A percentile compares a stretch with the other conserved stretches of the same genome.
These are phyloP conservation scores for Colletotrichum paranaense DNA, from an alignment of 2,329 filamentous ascomycete species.

Conservation along the genomic window DNA sequence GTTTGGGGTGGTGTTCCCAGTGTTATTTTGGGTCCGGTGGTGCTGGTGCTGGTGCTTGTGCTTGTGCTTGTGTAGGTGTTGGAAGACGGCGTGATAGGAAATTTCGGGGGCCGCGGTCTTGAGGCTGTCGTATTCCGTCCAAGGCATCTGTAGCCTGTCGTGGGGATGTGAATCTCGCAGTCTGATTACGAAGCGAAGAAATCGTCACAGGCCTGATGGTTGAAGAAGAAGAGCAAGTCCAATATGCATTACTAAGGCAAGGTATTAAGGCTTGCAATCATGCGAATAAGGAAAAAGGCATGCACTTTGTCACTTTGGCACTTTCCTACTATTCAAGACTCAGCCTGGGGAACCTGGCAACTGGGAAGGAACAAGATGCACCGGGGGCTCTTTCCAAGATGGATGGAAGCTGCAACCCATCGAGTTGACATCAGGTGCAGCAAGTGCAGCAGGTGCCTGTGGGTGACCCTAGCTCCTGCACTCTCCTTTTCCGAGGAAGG, in stretches of 20 bases:
- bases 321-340: not conserved
- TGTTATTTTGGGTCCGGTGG: slow-evolving; percentile 11
- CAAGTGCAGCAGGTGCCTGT: slow-evolving; percentile 8
- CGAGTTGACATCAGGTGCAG: not conserved
- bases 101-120: not conserved
- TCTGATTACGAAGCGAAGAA: not conserved
- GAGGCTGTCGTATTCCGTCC: not conserved
- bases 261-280: not conserved
- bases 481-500: not conserved
- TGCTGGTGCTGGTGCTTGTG: not conserved
- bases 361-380: not conserved
- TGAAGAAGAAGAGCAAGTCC: not conserved
- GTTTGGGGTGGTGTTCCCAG: slow-evolving; percentile 22
- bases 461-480: slow-evolving; percentile 18
- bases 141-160: not conserved
- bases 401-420: slow-evolving; percentile 7
- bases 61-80: not conserved
- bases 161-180: not conserved
- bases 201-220: not conserved
- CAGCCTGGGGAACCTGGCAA: not conserved
- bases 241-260: not conserved
- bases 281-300: not conserved
- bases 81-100: not conserved
- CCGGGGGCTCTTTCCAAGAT: not conserved
- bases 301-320: not conserved